Percentiles rank a stretch among this genome's conserved stretches.
phyloP scores from a whole-genome alignment of 495 filamentous ascomycete species.

The Penicillium tannophilum region DNA sequence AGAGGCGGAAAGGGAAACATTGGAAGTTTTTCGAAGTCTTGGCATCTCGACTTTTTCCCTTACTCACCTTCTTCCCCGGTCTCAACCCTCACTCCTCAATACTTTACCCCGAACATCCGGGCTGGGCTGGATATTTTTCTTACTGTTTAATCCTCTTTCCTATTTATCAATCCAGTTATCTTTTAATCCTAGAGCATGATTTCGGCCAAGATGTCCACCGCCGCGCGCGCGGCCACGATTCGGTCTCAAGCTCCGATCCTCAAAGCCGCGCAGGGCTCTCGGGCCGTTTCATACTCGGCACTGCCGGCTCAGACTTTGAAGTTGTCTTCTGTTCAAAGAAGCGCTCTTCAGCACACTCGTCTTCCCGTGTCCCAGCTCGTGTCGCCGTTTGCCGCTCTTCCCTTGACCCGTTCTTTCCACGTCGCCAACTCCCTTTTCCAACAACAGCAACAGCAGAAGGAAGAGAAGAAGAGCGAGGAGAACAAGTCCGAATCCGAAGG shows the following conservation, averaged over 20 bases:
- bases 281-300: slow-evolving; percentile 37
- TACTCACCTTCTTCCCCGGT: slow-evolving; percentile 28
- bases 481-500: slow-evolving; percentile 46
- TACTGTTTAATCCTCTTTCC: slow-evolving; percentile 13
- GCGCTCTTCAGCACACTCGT: slow-evolving; percentile 21
- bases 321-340: slow-evolving; percentile 15
- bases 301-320: slow-evolving; percentile 20
- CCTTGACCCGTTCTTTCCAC: slow-evolving; percentile 48
- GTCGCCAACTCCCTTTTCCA: slow-evolving; percentile 39
- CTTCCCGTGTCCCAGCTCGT: slow-evolving; percentile 37
- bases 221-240: slow-evolving; percentile 46
- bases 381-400: slow-evolving; percentile 43
- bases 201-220: slow-evolving; percentile 43
- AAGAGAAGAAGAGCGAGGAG: slow-evolving; percentile 45
- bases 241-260: slow-evolving; percentile 36
- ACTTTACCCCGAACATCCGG: slow-evolving; percentile 32
- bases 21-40: slow-evolving; percentile 52
- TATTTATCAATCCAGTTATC: slow-evolving; percentile 12
- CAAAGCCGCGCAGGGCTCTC: slow-evolving; percentile 59
- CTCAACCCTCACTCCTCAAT: slow-evolving; percentile 29
- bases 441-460: slow-evolving; percentile 41
- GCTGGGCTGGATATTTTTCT: slow-evolving; percentile 24
- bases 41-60: slow-evolving; percentile 49
- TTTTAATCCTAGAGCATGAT: slow-evolving; percentile 39
- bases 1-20: slow-evolving; percentile 37